Evolutionary conservation across 2,329 filamentous ascomycete species (phyloP), one percentile per base, ranked within the genome.

Genomic region (Aureobasidium subglaciale): DNA sequence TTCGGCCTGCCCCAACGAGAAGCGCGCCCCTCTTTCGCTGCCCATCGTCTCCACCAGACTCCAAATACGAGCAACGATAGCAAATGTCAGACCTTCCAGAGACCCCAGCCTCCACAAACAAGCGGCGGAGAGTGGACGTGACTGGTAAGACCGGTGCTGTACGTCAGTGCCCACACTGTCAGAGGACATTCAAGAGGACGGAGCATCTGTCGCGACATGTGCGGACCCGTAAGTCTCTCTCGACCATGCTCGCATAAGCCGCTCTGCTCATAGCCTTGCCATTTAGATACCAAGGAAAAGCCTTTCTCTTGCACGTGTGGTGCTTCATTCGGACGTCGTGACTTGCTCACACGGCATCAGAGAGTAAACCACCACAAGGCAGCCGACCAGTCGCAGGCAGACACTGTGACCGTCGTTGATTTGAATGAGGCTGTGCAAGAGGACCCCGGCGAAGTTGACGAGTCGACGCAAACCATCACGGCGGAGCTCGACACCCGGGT

Each of bases 161-260:
- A 35, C 45, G 45, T 6, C 22, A 25, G 13, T 49, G 45, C 18
- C 22, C 30, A 2, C 45, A 49, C 35, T 49, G 45, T 10, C 30
- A 30, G 5, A 29, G 45, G 13, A 25, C 45, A 2, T 49, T 49
- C 32, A 49, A 49, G 18, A 13, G 45, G 11, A 49, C 45, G 3
- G 45, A 49, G n/a, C 45, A 49, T 10, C 8, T 49, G 45, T 27
- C 29, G 18, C 45, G 45, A 4, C 45, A 49, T 27, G 45, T 49
- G 32, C 45, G 45, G 18, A 49, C 45, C 4, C 45, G 45, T 49
- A 15, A 49, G 45, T 49, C 15, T n/a, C 20, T 7, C 15, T 13
- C 3, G 11, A 11, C 15, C 13, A 25, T 37, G 8, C 20, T 37
- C 18, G 10, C 20, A 13, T 10, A 16, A 4, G 20, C 35, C 10